Base-by-base conservation (phyloP, 495 filamentous ascomycete genomes). In the Aspergillus panamensis region DNA sequence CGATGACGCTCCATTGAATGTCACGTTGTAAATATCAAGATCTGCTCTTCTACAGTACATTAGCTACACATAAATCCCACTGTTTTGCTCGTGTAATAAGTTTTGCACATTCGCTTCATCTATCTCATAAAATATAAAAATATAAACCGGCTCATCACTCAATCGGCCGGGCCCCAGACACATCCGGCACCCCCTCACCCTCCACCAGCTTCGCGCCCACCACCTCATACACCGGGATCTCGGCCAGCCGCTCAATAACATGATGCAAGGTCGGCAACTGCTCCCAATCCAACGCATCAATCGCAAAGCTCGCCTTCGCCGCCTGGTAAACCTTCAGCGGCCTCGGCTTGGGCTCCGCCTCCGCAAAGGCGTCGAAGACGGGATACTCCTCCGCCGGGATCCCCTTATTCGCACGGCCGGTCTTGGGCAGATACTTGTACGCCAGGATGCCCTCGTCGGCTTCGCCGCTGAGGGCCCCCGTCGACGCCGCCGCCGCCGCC, bases 221-320 rank as follows among this genome's bases (percentile, higher is more conserved):
- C 35, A 80, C 56, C 43, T 75, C 73, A 57, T 75, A 80, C 4
- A 79, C 61, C 0, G 80, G 79, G n/a, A 82, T 62, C 16, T 77
- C 76, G 0, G 73, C 73, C 58, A 84, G 52, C 33, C 62, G 62
- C 13, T 63, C 57, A n/a, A 77, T 63, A 35, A 82, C 61, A 63
- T 80, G 75, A 55, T 82, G 77, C 37, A 82, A 61, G 0, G 77
- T 81, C 0, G 80, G 80, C 39, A 82, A 53, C 35, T 61, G 53
- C 19, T 77, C 61, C 73, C 66, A 73, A 60, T 79, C 68, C 44
- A 70, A 50, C 13, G 62, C 39, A 20, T 74, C 69, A 45, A 79
- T 65, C 20, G 56, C 52, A 50, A 79, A 54, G 13, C 51, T 66
- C 2, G 71, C 70, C 39, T 70, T 71, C 3, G 47, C 55, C 25